Evolutionary conservation across 169 alveolate species (phyloP).

Genomic region (Amoebophrya sp.): DNA sequence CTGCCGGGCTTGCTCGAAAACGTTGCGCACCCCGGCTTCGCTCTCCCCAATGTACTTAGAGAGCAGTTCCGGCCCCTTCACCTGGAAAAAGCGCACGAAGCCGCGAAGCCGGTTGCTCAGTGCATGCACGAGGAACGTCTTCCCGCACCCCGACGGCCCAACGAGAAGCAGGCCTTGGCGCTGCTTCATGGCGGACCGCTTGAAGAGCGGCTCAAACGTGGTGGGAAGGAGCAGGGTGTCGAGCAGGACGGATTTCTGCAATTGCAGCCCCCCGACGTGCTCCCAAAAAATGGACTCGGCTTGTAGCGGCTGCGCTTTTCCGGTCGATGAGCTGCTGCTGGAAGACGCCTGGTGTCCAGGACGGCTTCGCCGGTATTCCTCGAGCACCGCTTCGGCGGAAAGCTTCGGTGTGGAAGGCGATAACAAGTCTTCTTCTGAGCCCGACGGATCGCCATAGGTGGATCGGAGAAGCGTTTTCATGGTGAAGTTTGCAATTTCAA

Average conservation of each 20-base stretch:
- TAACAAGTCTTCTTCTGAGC: not conserved
- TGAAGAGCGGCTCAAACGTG: not conserved
- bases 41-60: conserved; percentile 67
- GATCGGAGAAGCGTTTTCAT: not conserved
- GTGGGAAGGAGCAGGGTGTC: not conserved
- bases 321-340: not conserved
- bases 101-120: not conserved
- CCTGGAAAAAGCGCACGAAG: not conserved
- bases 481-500: not conserved
- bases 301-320: not conserved
- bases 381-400: not conserved
- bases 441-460: not conserved
- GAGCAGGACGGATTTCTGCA: not conserved
- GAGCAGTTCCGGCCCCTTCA: conserved; percentile 64
- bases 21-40: conserved; percentile 62
- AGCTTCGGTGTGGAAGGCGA: not conserved
- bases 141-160: not conserved
- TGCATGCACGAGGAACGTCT: not conserved
- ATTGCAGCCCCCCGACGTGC: not conserved
- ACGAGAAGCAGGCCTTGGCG: not conserved
- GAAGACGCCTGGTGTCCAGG: not conserved
- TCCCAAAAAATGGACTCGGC: not conserved
- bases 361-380: not conserved
- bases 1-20: conserved; percentile 62
- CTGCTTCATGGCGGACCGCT: not conserved